phyloP scores from a whole-genome alignment of 192 early-diverging fungal species.

The Paraglomus brasilianum region DNA sequence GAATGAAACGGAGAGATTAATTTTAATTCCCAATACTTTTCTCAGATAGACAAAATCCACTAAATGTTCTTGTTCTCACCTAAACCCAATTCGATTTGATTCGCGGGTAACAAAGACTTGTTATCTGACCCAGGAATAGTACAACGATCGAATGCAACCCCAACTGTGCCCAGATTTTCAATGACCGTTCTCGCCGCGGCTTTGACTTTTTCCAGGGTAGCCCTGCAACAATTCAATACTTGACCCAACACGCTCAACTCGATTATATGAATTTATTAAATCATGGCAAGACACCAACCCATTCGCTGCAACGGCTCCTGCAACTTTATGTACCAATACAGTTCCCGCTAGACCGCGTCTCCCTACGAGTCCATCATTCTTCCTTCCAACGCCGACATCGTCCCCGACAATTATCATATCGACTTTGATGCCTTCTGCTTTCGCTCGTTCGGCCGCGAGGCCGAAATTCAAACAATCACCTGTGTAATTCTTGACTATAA shows the following conservation, averaged over 20 bases:
- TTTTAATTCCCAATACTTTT: too few species aligned
- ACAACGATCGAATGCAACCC: slow-evolving; percentile 71
- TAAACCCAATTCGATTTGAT: slow-evolving; percentile 72
- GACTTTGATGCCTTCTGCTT: slow-evolving; percentile 65
- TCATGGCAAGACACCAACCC: slow-evolving; percentile 43
- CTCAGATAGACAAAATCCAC: too few species aligned
- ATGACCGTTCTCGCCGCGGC: slow-evolving; percentile 55
- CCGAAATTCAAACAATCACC: slow-evolving; percentile 81
- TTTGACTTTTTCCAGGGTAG: slow-evolving; percentile 56
- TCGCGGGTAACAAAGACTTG: slow-evolving; percentile 49
- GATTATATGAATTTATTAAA: not conserved
- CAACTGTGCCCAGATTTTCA: slow-evolving; percentile 73
- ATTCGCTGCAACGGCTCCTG: slow-evolving; percentile 65
- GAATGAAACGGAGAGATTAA: too few species aligned
- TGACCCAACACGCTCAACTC: not conserved
- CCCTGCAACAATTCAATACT: slow-evolving; percentile 31
- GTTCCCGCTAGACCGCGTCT: slow-evolving; percentile 79
- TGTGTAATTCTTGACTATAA: slow-evolving; percentile 89
- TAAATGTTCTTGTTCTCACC: not conserved
- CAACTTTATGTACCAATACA: slow-evolving; percentile 76
- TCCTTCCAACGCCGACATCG: slow-evolving; percentile 75
- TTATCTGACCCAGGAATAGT: slow-evolving; percentile 67
- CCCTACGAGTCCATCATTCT: slow-evolving; percentile 66
- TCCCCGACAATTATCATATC: slow-evolving; percentile 80
- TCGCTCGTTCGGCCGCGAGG: slow-evolving; percentile 74